Evolutionary conservation across 495 filamentous ascomycete species (phyloP), one percentile per base, ranked within the genome.

Genomic region (Trichoderma gamsii): DNA sequence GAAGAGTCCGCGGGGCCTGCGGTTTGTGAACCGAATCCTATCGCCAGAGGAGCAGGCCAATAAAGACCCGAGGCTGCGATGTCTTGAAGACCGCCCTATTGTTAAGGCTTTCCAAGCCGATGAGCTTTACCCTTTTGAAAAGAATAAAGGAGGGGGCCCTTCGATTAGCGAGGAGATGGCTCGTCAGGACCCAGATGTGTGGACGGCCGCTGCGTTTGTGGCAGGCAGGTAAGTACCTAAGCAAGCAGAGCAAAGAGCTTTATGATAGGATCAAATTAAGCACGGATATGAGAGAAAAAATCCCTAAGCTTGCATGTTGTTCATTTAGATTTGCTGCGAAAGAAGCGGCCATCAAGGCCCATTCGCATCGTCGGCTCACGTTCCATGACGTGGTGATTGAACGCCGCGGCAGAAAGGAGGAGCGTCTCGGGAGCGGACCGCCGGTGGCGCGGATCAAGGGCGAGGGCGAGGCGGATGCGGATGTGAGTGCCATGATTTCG

Each of bases 311-410:
- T 29, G 29, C 29, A 29, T 29, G 29, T 29, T 4, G 29, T 29
- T 29, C 1, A 63, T 23, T 35, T 38, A 79, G 86, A 70, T 89
- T 83, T 73, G 87, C 87, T 11, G 87, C 86, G 0, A 90, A 90
- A 73, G 87, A 90, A 74, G 86, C 87, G 0, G 79, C 77, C n/a
- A 83, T 87, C 56, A 90, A 90, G 72, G 87, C 87, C 4, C 81
- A 84, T 67, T 74, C 75, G 2, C 70, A 74, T 38, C 77, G 81
- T 23, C 70, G 70, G 23, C 69, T 88, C 23, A 75, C 69, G 5
- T 83, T 83, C 61, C 76, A 79, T 15, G 75, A 85, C 52, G 79
- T 88, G 46, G 66, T 76, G 4, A 82, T 88, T 64, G 32, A 69
- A 27, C 32, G 59, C 27, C 32, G 41, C 18, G 21, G 44, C 43